phyloP scores from a whole-genome alignment of 2,329 filamentous ascomycete species.

The Ascochyta pisi region DNA sequence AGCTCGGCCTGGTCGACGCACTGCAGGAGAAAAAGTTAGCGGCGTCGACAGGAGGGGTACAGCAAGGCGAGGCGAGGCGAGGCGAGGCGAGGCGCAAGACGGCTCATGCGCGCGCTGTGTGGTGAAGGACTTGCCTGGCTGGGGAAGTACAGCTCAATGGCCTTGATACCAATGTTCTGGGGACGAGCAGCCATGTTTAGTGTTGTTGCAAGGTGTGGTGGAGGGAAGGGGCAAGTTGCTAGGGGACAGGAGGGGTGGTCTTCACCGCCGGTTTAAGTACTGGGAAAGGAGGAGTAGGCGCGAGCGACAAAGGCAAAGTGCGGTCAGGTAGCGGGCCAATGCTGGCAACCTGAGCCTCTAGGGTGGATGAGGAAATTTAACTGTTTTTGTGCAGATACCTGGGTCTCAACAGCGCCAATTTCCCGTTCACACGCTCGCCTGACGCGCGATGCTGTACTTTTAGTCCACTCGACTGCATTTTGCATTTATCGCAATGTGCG shows the following conservation, averaged over 20 bases:
- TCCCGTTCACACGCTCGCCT: constrained; percentile 23
- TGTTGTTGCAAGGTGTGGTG: constrained; percentile 22
- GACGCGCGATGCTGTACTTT: constrained; percentile 15
- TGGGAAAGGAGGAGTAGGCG: constrained; percentile 27
- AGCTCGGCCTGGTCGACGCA: constrained; percentile 62
- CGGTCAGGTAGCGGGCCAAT: constrained; percentile 47
- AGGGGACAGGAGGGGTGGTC: constrained; percentile 26
- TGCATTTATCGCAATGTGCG: not conserved
- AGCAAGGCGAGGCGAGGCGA: constrained; percentile 14
- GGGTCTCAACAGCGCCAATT: constrained; percentile 38
- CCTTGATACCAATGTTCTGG: constrained; percentile 61
- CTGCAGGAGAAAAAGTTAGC: constrained; percentile 40
- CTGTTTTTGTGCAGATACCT: constrained; percentile 33
- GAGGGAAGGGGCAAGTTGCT: constrained; percentile 26
- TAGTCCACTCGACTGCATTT: constrained; percentile 14
- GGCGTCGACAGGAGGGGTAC: constrained; percentile 22
- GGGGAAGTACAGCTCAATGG: constrained; percentile 62
- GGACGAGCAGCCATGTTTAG: constrained; percentile 55
- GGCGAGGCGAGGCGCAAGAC: constrained; percentile 13
- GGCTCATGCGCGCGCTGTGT: constrained; percentile 3
- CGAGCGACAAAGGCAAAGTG: constrained; percentile 45
- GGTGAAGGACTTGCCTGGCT: constrained; percentile 53
- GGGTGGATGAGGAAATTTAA: constrained; percentile 30
- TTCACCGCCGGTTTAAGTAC: constrained; percentile 49
- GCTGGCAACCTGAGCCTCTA: constrained; percentile 26